Conservation (phyloP, 352 stramenopile species). For the Porosira glacialis region DNA sequence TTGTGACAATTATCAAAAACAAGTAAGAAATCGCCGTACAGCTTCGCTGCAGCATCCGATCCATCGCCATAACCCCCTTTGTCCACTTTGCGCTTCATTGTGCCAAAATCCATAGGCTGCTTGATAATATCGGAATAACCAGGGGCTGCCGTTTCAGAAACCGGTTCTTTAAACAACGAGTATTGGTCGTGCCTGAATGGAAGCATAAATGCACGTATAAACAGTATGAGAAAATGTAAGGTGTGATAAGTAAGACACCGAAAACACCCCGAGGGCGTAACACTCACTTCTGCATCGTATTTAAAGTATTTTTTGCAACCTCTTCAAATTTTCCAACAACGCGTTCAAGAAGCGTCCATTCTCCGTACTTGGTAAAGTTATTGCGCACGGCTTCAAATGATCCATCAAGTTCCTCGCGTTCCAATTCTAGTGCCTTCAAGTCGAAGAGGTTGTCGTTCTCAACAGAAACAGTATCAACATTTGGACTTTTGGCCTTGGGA, state of each 20-base stretch:
- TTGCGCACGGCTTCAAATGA: slow-evolving; percentile 54
- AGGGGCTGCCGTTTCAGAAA: slow-evolving; percentile 86
- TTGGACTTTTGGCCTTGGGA: slow-evolving; percentile 8
- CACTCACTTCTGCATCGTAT: slow-evolving; percentile 58
- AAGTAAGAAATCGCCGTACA: slow-evolving; percentile 82
- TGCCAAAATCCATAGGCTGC: slow-evolving; percentile 82
- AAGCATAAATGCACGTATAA: too few species aligned
- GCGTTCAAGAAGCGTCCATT: slow-evolving; percentile 59
- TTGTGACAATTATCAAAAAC: slow-evolving; percentile 78
- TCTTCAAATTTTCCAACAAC: slow-evolving; percentile 62
- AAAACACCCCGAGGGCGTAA: not conserved
- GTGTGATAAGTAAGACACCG: not conserved
- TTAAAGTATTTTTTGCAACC: slow-evolving; percentile 59
- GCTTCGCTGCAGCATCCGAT: slow-evolving; percentile 71
- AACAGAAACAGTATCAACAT: slow-evolving; percentile 25
- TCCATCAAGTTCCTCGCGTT: slow-evolving; percentile 50
- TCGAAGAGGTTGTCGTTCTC: slow-evolving; percentile 50
- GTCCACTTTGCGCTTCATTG: slow-evolving; percentile 77
- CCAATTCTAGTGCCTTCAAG: slow-evolving; percentile 42
- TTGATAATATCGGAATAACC: slow-evolving; percentile 83
- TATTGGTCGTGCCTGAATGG: slow-evolving; percentile 75
- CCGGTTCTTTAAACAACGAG: slow-evolving; percentile 85
- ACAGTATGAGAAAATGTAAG: slow-evolving; percentile 2
- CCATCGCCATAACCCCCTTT: slow-evolving; percentile 75
- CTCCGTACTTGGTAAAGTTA: slow-evolving; percentile 46